Evolutionary conservation across 176 grass and related monocot species (phyloP), one percentile per base, ranked within the genome.

Genomic region (Avena insularis): DNA sequence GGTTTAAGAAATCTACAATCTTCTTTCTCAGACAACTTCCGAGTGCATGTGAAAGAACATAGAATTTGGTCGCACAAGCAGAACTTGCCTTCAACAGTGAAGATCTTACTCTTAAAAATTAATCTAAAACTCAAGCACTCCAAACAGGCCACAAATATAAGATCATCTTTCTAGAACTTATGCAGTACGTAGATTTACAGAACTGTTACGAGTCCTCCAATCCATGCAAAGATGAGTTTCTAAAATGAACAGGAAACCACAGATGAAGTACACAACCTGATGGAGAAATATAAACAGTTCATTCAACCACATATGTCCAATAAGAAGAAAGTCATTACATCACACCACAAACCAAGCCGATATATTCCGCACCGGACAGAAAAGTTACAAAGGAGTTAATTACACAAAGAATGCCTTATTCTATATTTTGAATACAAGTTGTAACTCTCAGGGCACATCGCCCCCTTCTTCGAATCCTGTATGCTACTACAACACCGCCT

Each of bases 361-460:
- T 91, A 91, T 82, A 90, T 71, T 35, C 75, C 21, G 4, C 59
- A 68, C 60, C 29, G 11, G 12, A 31, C 50, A 62, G 16, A 63
- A 20, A 36, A 57, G 71, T 75, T 88, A 91, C 84, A 90, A 90
- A 64, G 59, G 76, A 85, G 86, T 91, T 92, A 87, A 87, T 92
- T 90, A 89, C 88, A 93, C 86, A 88, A 88, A 88, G 79, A 90
- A 92, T 85, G 75, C 79, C 88, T 95, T 93, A 93, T 95, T 93
- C 84, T 88, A 89, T 89, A 89, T 65, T 71, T 82, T 85, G 74
- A 79, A 93, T 75, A 87, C 84, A 87, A 83, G 88, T 57, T 84
- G 79, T 93, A 86, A 85, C 84, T 82, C 79, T 78, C 77, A 67
- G 40, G 71, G 46, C 55, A 82, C 89, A 83, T 73, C 64, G 38